Evolutionary conservation across 2,329 filamentous ascomycete genomes (phyloP).

Genomic region (Penicillium vulpinum): DNA sequence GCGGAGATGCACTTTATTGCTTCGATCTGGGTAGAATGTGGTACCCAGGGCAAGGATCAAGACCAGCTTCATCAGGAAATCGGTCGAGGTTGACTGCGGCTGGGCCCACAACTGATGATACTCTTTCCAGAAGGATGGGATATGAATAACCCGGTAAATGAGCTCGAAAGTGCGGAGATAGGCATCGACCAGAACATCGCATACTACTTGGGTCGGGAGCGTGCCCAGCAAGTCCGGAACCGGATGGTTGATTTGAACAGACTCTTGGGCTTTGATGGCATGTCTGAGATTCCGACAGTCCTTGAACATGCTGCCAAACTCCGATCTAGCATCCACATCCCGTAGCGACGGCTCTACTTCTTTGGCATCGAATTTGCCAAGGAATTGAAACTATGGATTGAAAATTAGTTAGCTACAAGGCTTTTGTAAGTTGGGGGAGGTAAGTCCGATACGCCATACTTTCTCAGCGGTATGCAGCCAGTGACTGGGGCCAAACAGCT

Average conservation of each 20-base stretch:
- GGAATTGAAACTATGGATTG: neutral
- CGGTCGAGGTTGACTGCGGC: slow-evolving; percentile 15
- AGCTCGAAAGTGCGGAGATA: neutral
- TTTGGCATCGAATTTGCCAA: neutral
- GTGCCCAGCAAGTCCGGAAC: neutral
- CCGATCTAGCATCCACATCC: neutral
- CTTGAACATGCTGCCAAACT: neutral
- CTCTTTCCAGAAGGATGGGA: slow-evolving; percentile 35
- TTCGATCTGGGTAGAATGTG: slow-evolving; percentile 22
- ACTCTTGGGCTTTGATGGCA: neutral
- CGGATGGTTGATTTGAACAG: neutral
- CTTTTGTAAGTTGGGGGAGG: neutral
- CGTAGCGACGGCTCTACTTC: neutral
- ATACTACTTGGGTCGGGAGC: neutral
- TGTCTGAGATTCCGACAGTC: neutral
- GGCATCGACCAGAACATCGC: neutral
- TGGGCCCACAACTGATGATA: slow-evolving; percentile 33
- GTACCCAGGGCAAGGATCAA: slow-evolving; percentile 37
- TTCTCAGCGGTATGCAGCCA: neutral
- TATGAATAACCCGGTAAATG: slow-evolving; percentile 12
- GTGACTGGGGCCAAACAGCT: neutral
- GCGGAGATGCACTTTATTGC: slow-evolving; percentile 10
- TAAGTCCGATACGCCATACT: neutral
- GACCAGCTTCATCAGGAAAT: slow-evolving; percentile 31
- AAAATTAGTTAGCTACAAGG: neutral